Conservation (phyloP, 306 rosid genomes). For the Lathyrus sativus region DNA sequence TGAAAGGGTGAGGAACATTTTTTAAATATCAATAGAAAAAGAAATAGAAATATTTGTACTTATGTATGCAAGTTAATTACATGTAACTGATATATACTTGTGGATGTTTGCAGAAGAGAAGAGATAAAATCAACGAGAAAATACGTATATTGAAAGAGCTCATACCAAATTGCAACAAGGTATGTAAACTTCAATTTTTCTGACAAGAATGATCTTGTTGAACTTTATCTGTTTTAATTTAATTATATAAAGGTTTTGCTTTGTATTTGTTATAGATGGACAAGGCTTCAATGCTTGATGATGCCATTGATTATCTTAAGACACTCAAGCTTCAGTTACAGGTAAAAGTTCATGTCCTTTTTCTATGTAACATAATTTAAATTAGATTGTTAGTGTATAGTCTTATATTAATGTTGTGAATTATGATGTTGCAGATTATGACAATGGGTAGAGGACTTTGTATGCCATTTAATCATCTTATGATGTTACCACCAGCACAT, state of each 20-base stretch:
- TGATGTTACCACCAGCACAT: slow-evolving; percentile 43
- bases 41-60: background rate
- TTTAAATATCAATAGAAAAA: background rate
- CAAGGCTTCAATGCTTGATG: slow-evolving; percentile 60
- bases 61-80: background rate
- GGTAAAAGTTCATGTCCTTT: slow-evolving; percentile 37
- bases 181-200: slow-evolving; percentile 8
- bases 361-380: background rate
- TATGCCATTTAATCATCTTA: slow-evolving; percentile 34
- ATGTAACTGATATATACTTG: background rate
- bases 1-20: slow-evolving; percentile 49
- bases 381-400: background rate
- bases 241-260: background rate
- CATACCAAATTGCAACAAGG: slow-evolving; percentile 65
- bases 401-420: background rate
- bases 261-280: slow-evolving; percentile 40
- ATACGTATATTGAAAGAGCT: slow-evolving; percentile 52
- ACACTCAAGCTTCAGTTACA: slow-evolving; percentile 55
- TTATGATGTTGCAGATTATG: slow-evolving; percentile 47
- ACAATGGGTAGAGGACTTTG: slow-evolving; percentile 49
- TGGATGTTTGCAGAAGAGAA: slow-evolving; percentile 53
- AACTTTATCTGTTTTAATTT: background rate
- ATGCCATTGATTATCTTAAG: slow-evolving; percentile 62
- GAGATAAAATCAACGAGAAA: slow-evolving; percentile 53
- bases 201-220: background rate